Evolutionary conservation across 257 asterid genomes (phyloP), one percentile per base, ranked within the genome.

Genomic region (Euphrasia confusa): DNA sequence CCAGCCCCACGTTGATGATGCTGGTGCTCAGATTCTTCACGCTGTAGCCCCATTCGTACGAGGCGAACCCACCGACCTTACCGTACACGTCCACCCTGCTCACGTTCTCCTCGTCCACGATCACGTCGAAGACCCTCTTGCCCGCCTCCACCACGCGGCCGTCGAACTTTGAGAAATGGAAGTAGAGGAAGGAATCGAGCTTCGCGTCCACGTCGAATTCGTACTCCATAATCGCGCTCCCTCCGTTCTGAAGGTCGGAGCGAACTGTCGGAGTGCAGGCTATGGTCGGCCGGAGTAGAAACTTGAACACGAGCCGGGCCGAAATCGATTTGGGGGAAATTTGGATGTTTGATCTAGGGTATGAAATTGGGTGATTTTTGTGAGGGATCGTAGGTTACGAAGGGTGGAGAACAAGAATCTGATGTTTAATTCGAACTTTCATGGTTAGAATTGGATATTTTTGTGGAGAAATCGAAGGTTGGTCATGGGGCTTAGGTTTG

Each of bases 151-250:
- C 70, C 69, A 90, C 95, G 60, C 87, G 80, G 15, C 63, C 76
- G 69, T 93, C 97, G 67, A 93, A 84, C 74, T 93, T 97, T 4
- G 99, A 94, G 39, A 89, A 90, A 78, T 93, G 99, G 71, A 90
- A 87, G 84, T 89, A 85, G 21, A 93, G 63, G 79, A 93, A 69
- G 58, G 90, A 93, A 64, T 93, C 99, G 72, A 93, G 54, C 69
- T 84, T 89, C 0, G 99, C 97, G 7, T 93, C 99, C 17, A 90
- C 97, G 0, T 68, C 79, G 65, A 93, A 67, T 15, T 66, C 77
- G 48, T 87, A 93, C 74, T 82, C 99, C 83, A 93, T 65, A 50
- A 67, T 63, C 71, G 80, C 86, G 4, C 82, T 88, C 9, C 80
- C 88, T 12, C 78, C 76, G 8, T 77, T 70, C 9, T 90, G 92